These are phyloP conservation scores for Myotisia sp. DNA, from an alignment of 2,329 filamentous ascomycete genomes.

Conservation along the genomic window DNA sequence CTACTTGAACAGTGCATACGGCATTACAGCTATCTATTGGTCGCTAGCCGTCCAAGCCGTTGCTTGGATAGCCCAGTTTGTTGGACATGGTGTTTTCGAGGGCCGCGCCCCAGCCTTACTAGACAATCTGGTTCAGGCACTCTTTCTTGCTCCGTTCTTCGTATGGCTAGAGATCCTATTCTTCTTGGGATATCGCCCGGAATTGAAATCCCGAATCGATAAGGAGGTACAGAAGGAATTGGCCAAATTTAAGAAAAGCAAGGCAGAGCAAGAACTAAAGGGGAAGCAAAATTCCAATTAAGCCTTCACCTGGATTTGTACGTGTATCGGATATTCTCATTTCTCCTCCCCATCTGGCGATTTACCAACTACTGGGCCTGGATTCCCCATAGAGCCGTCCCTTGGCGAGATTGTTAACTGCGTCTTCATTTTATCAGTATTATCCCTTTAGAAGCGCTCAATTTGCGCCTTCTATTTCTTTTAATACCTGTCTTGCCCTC, in stretches of 20 bases:
- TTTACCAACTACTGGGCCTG: no score
- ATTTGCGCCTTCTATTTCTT: no score
- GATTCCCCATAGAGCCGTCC: no score
- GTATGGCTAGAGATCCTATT: constrained; percentile 95
- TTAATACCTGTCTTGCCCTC: no score
- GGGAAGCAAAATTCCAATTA: no score
- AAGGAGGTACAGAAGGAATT: constrained; percentile 63
- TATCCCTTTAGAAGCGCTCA: no score
- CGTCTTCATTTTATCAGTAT: no score
- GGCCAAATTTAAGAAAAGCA: constrained; percentile 53
- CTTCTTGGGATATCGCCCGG: constrained; percentile 73
- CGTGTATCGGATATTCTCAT: no score
- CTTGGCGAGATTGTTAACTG: no score
- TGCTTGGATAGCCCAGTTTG: constrained; percentile 77
- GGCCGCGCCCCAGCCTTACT: constrained; percentile 74
- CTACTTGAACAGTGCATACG: constrained; percentile 53
- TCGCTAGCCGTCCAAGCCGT: constrained; percentile 56
- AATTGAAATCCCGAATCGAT: constrained; percentile 68
- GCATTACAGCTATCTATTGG: constrained; percentile 46
- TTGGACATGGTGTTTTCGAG: constrained; percentile 84
- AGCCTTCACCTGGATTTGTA: no score
- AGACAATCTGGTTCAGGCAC: constrained; percentile 79
- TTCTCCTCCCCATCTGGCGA: no score
- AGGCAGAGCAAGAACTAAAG: constrained; percentile 15
- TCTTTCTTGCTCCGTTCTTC: constrained; percentile 89